These are phyloP conservation scores for Penicillium concentricum DNA, from an alignment of 2,329 filamentous ascomycete genomes.

Conservation along the genomic window DNA sequence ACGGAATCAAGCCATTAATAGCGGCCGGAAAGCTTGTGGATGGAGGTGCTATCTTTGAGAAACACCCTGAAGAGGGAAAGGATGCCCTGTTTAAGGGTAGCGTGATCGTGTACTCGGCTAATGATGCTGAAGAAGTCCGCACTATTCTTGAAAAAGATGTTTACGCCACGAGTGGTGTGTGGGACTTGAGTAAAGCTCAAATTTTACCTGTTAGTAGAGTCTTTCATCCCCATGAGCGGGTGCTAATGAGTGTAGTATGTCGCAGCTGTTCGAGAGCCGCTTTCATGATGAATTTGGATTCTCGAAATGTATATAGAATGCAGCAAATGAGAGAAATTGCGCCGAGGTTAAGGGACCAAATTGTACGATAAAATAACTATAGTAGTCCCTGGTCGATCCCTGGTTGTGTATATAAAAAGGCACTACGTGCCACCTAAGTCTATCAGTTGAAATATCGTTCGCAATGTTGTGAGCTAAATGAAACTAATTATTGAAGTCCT, in stretches of 20 bases:
- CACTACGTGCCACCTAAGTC: not conserved
- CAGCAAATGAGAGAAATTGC: not conserved
- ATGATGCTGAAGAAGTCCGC: constrained; percentile 16
- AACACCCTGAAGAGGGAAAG: constrained; percentile 11
- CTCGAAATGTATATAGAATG: not conserved
- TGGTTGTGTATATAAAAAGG: not conserved
- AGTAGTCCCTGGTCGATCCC: not conserved
- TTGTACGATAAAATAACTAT: not conserved
- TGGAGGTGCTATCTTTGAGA: constrained; percentile 21
- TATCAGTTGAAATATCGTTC: not conserved
- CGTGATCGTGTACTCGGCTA: constrained; percentile 19
- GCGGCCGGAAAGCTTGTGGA: constrained; percentile 12
- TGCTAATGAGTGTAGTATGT: not conserved
- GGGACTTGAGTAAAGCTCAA: constrained; percentile 19
- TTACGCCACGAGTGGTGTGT: constrained; percentile 20
- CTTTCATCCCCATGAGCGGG: not conserved
- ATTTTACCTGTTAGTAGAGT: constrained; percentile 15
- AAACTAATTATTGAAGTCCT: not conserved
- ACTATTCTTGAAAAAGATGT: constrained; percentile 17
- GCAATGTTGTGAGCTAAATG: not conserved
- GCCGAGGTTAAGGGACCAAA: not conserved
- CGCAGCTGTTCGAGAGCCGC: not conserved
- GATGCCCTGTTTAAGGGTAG: constrained; percentile 17
- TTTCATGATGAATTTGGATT: not conserved
- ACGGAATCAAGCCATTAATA: constrained; percentile 15